Percentiles rank a stretch among this genome's conserved stretches.
phyloP scores from a whole-genome alignment of 108 stramenopile species.

The Nitzschia palea region DNA sequence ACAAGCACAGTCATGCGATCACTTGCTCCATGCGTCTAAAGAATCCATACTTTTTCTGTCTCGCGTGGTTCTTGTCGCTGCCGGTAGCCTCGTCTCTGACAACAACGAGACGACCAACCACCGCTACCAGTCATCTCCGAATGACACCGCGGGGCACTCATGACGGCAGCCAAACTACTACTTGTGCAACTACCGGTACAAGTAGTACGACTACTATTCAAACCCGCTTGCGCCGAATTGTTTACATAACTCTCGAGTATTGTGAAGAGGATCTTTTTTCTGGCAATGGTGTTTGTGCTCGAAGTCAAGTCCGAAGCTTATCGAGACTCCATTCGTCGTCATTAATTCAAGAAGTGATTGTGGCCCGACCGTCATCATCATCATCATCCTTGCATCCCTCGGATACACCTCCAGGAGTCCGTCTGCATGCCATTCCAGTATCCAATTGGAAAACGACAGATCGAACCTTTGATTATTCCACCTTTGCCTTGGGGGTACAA shows the following conservation, averaged over 20 bases:
- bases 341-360: conserved; percentile 1
- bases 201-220: too few relatives aligned
- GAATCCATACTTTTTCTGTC: too few relatives aligned
- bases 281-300: conserved; percentile 50
- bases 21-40: too few relatives aligned
- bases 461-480: neutral
- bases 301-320: conserved; percentile 13
- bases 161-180: too few relatives aligned
- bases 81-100: too few relatives aligned
- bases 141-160: too few relatives aligned
- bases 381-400: neutral
- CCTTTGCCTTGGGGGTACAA: neutral
- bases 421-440: conserved; percentile 21
- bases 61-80: too few relatives aligned
- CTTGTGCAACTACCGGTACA: too few relatives aligned
- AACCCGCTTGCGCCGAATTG: neutral
- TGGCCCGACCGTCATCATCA: neutral
- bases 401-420: conserved; percentile 6
- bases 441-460: neutral
- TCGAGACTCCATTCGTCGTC: neutral
- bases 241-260: conserved; percentile 2
- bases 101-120: too few relatives aligned
- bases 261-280: conserved; percentile 23
- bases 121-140: too few relatives aligned
- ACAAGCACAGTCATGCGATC: too few relatives aligned